A percentile compares a stretch with the other conserved stretches of the same genome.
Evolutionary conservation across 768 basidiomycete genomes (phyloP).

Genomic region (Hemileccinum rubropunctum): DNA sequence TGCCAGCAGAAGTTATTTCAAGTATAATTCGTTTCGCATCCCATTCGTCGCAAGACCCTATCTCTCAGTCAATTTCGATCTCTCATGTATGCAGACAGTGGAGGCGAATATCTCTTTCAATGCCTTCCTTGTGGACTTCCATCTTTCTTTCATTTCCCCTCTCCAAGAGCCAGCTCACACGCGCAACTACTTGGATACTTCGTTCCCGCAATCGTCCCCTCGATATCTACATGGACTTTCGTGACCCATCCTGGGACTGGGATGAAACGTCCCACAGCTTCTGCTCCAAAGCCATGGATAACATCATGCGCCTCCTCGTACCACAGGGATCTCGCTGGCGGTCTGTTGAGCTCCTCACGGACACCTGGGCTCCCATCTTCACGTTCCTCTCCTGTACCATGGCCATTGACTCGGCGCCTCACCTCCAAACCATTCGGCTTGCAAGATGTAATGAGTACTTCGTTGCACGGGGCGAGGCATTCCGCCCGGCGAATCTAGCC

Average conservation of each 20-base stretch:
- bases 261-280: constrained; percentile 45
- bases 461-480: constrained; percentile 41
- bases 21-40: constrained; percentile 34
- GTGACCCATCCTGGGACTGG: constrained; percentile 58
- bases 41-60: constrained; percentile 25
- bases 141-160: constrained; percentile 46
- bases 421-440: constrained; percentile 42
- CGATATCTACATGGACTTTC: constrained; percentile 54
- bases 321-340: constrained; percentile 48
- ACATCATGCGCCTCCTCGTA: constrained; percentile 43
- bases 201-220: constrained; percentile 49
- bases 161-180: constrained; percentile 35
- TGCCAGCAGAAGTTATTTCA: constrained; percentile 38
- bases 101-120: constrained; percentile 46
- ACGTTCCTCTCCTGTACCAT: constrained; percentile 45
- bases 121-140: constrained; percentile 49
- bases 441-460: constrained; percentile 61
- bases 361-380: constrained; percentile 60
- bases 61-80: constrained; percentile 32
- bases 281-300: constrained; percentile 41
- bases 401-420: constrained; percentile 32
- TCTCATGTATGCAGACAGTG: constrained; percentile 52
- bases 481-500: constrained; percentile 41
- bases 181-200: constrained; percentile 37
- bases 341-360: constrained; percentile 48